Percentiles rank a stretch among this genome's conserved stretches.
phyloP scores from a whole-genome alignment of 257 asterid species.

The Solanum acaule region DNA sequence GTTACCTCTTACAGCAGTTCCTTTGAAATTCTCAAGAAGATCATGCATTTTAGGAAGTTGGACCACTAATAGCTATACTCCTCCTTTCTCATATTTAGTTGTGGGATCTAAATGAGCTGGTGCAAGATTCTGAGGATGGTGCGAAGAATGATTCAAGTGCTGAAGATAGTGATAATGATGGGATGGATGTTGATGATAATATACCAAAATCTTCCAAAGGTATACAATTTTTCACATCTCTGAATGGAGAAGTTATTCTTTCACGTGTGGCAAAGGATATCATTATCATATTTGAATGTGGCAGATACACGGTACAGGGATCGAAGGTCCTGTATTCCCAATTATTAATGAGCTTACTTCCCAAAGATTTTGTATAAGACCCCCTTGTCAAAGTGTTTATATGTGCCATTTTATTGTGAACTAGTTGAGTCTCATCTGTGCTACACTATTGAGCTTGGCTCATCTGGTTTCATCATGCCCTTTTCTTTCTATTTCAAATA shows the following conservation, averaged over 20 bases:
- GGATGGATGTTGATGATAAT: constrained; percentile 61
- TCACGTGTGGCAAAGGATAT: neutral
- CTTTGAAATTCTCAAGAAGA: neutral
- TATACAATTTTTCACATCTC: neutral
- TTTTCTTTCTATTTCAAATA: neutral
- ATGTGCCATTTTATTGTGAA: neutral
- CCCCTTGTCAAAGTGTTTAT: neutral
- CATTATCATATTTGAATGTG: neutral
- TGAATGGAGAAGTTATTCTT: neutral
- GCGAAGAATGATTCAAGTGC: constrained; percentile 23
- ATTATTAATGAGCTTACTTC: neutral
- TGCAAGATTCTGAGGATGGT: constrained; percentile 46
- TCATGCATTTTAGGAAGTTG: neutral
- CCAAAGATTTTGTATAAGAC: neutral
- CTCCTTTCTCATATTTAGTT: constrained; percentile 20
- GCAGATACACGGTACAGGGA: neutral
- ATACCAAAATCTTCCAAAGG: constrained; percentile 63
- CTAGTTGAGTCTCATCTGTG: neutral
- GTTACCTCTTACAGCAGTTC: neutral
- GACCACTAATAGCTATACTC: neutral
- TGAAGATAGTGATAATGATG: constrained; percentile 54
- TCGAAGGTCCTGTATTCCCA: neutral
- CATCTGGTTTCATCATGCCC: neutral
- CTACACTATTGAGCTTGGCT: neutral
- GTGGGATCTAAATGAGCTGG: constrained; percentile 71